A percentile compares a stretch with the other conserved stretches of the same genome.
Evolutionary conservation across 441 rosid species (phyloP).

Genomic region (Capsella rubella): DNA sequence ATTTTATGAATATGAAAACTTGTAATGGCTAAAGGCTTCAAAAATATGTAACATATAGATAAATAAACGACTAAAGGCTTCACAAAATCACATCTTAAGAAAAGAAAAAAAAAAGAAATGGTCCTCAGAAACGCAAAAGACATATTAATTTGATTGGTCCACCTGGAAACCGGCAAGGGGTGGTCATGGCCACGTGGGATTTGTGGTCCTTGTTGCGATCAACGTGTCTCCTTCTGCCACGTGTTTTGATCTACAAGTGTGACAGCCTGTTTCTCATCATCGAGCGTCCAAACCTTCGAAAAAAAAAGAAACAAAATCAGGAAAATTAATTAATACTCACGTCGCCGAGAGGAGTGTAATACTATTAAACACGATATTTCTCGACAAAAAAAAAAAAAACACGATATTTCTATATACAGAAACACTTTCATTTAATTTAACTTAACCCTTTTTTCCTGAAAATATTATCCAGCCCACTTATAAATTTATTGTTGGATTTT

Average conservation of each 20-base stretch:
- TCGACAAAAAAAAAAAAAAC: no score
- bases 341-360: neutral
- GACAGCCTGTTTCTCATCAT: conserved; percentile 43
- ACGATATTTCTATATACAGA: neutral
- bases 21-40: conserved; percentile 12
- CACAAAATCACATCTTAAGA: conserved; percentile 24
- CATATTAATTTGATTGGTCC: conserved; percentile 43
- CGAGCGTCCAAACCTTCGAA: neutral
- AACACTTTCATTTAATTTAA: no score
- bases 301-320: neutral
- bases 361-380: neutral
- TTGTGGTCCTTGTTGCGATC: conserved; percentile 59
- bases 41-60: neutral
- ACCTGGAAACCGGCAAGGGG: conserved; percentile 60
- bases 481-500: no score
- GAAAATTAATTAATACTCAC: neutral
- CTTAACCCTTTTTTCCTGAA: no score
- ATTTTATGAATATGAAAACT: neutral
- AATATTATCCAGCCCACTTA: no score
- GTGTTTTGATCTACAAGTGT: conserved; percentile 33
- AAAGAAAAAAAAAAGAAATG: conserved; percentile 56
- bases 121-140: conserved; percentile 46
- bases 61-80: conserved; percentile 13
- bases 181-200: conserved; percentile 63
- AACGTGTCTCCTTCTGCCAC: conserved; percentile 36